Base-by-base conservation (phyloP, 2,329 filamentous ascomycete species). In the Ophioceras dolichostomum region DNA sequence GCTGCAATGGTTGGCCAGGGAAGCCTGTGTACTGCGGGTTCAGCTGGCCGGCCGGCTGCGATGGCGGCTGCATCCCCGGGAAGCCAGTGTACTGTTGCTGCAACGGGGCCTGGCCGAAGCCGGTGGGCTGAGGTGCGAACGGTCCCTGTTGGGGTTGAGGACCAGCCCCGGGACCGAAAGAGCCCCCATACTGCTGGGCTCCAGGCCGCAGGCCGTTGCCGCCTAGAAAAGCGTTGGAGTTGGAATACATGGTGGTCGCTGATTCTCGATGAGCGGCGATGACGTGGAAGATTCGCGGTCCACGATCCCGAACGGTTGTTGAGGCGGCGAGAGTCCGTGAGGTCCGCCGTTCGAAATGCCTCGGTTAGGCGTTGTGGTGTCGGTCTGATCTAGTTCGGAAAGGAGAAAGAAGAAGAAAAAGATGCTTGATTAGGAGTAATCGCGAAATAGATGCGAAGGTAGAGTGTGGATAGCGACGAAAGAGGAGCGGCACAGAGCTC, bases 201-300 rank as follows among this genome's bases (percentile, higher is more conserved):
- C 74, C 73, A 38, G 82, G 83, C 42, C 79, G 82, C 57, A 81
- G 75, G 66, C 70, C 81, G 56, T 79, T 85, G 63, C 79, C 82
- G 60, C 86, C 86, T 52, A 94, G 64, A 60, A 80, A 95, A 46
- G 83, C 79, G 67, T 83, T 93, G 47, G 85, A 83, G 58, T 81
- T 85, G 47, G 86, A 91, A 65, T 85, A 96, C 89, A 95, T 95
- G 61, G 53, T 44, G 46, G 16, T n/a, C n/a, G n/a, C n/a, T n/a
- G n/a, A n/a, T n/a, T n/a, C n/a, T n/a, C n/a, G n/a, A n/a, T n/a
- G n/a, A n/a, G n/a, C n/a, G n/a, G n/a, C n/a, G n/a, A n/a, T n/a
- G n/a, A n/a, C n/a, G n/a, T n/a, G n/a, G n/a, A n/a, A n/a, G n/a
- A n/a, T n/a, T n/a, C n/a, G n/a, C n/a, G n/a, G n/a, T n/a, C n/a